A percentile compares a stretch with the other conserved stretches of the same genome.
These are phyloP conservation scores for Dacryopinax spathularia DNA, from an alignment of 768 basidiomycete genomes.

Conservation along the genomic window DNA sequence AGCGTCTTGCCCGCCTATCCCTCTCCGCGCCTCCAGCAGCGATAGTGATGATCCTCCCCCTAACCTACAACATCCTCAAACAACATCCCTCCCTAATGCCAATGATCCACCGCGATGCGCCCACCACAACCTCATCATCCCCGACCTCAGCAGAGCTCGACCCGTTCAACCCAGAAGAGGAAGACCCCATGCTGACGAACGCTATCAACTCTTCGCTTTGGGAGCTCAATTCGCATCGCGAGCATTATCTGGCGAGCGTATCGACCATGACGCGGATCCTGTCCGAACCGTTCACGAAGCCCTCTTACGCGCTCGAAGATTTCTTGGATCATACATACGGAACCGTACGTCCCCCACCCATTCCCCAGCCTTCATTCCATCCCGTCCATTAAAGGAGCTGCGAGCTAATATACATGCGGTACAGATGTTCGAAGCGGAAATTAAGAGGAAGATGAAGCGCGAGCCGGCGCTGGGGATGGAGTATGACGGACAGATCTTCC, in stretches of 20 bases:
- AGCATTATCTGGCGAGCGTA: slow-evolving; percentile 78
- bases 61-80: slow-evolving; percentile 89
- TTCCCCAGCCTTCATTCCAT: not conserved
- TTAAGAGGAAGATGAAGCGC: slow-evolving; percentile 61
- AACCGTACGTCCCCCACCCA: slow-evolving; percentile 40
- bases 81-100: slow-evolving; percentile 80
- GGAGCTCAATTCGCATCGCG: slow-evolving; percentile 69
- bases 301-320: slow-evolving; percentile 78
- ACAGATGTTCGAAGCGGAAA: slow-evolving; percentile 79
- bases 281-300: slow-evolving; percentile 83
- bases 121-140: too few species aligned
- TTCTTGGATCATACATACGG: slow-evolving; percentile 88
- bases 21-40: slow-evolving; percentile 79
- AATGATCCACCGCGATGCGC: slow-evolving; percentile 62
- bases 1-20: slow-evolving; percentile 73
- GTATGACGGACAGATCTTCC: slow-evolving; percentile 10
- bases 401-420: slow-evolving; percentile 7
- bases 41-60: slow-evolving; percentile 79
- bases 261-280: slow-evolving; percentile 79
- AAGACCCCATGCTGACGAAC: slow-evolving; percentile 58
- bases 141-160: slow-evolving; percentile 29
- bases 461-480: slow-evolving; percentile 43
- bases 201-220: slow-evolving; percentile 83
- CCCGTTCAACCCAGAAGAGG: slow-evolving; percentile 52
- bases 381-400: not conserved